Evolutionary conservation across 768 basidiomycete genomes (phyloP).

Genomic region (Trametes cingulata): DNA sequence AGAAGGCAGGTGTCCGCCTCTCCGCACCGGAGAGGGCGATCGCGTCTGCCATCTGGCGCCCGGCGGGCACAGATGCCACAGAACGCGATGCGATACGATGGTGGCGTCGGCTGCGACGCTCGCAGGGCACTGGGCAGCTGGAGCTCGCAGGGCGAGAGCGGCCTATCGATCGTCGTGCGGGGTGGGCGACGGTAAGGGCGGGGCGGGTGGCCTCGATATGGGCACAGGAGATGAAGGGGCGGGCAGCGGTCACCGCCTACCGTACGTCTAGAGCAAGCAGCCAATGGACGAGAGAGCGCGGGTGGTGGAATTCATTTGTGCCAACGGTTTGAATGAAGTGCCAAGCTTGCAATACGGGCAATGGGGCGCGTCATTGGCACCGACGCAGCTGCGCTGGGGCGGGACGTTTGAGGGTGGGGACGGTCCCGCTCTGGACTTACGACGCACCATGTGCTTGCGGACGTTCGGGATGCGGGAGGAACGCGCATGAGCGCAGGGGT

Average conservation of each 20-base stretch:
- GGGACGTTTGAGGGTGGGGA: conserved; percentile 6
- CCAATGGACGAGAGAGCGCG: background rate
- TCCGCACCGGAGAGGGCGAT: too few relatives aligned
- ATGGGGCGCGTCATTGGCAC: background rate
- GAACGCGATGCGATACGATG: too few relatives aligned
- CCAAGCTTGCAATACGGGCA: background rate
- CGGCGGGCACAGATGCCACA: too few relatives aligned
- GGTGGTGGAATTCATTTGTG: background rate
- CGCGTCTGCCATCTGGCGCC: too few relatives aligned
- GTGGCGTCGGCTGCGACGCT: background rate
- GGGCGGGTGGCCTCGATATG: conserved; percentile 7
- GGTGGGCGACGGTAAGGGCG: background rate
- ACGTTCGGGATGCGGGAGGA: conserved; percentile 10
- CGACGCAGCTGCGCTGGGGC: too few relatives aligned
- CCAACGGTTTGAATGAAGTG: too few relatives aligned
- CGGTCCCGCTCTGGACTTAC: conserved; percentile 9
- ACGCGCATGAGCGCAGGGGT: background rate
- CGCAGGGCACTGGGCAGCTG: background rate
- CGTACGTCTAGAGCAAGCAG: background rate
- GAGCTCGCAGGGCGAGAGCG: background rate
- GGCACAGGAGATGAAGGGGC: background rate
- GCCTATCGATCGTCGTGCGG: background rate
- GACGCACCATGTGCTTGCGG: background rate
- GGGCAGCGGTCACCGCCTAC: background rate
- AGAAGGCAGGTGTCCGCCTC: background rate